phyloP scores from a whole-genome alignment of 2,329 filamentous ascomycete genomes.

The Escovopsis weberi region DNA sequence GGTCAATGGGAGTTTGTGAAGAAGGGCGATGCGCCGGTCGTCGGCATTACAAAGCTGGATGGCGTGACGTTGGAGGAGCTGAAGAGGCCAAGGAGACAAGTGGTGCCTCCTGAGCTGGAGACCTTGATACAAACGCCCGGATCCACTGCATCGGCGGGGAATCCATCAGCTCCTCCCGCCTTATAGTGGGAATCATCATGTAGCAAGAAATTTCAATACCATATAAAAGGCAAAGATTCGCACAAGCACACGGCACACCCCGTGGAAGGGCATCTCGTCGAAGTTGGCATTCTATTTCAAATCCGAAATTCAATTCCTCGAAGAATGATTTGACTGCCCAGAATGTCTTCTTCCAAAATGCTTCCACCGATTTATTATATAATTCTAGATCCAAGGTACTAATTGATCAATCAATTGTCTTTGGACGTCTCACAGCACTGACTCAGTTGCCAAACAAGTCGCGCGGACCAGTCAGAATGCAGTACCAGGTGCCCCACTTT shows the following conservation, averaged over 20 bases:
- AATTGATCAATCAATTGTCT: no score
- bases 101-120: constrained; percentile 32
- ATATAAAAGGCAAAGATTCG: constrained; percentile 1
- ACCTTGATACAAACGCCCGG: constrained; percentile 13
- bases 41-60: constrained; percentile 83
- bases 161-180: constrained; percentile 18
- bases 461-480: no score
- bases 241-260: neutral
- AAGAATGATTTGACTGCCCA: neutral
- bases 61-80: constrained; percentile 72
- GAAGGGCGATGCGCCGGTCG: constrained; percentile 78
- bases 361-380: neutral
- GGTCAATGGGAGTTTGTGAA: constrained; percentile 86
- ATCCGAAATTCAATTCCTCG: no score
- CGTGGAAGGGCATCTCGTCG: neutral
- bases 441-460: no score
- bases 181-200: constrained; percentile 8
- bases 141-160: constrained; percentile 18
- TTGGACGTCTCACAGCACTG: no score
- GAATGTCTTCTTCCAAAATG: neutral
- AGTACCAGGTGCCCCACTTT: no score
- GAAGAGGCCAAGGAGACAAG: constrained; percentile 60
- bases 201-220: constrained; percentile 2
- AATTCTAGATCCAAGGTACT: no score
- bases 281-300: no score